phyloP scores from a whole-genome alignment of 805 yeast genomes.

The Metschnikowia vanudenii region DNA sequence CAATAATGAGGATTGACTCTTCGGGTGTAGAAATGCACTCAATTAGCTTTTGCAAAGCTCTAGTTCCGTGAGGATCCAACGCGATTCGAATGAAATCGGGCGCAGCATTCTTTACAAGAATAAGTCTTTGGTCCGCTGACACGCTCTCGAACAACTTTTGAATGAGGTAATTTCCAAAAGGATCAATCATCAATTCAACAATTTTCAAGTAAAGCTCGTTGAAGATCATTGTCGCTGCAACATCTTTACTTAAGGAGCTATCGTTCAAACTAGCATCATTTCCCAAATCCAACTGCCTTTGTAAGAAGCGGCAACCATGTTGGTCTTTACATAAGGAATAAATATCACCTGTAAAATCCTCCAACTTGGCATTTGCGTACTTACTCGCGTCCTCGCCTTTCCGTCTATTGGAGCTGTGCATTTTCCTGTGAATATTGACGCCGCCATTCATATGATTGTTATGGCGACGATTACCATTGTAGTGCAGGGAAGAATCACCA shows the following conservation, averaged over 20 bases:
- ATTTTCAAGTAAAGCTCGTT: constrained; percentile 75
- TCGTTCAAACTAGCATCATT: constrained; percentile 27
- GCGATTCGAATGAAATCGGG: constrained; percentile 78
- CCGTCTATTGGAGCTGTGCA: constrained; percentile 32
- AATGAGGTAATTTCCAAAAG: constrained; percentile 94
- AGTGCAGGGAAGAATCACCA: constrained; percentile 6
- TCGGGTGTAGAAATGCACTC: constrained; percentile 73
- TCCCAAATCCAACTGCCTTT: constrained; percentile 73
- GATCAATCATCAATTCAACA: constrained; percentile 88
- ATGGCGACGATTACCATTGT: constrained; percentile 10
- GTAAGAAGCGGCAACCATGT: constrained; percentile 93
- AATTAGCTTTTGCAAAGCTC: constrained; percentile 89
- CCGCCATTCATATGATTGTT: constrained; percentile 20
- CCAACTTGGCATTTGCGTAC: constrained; percentile 63
- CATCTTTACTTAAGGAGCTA: constrained; percentile 25
- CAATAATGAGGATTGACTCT: constrained; percentile 65
- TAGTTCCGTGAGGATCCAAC: constrained; percentile 90
- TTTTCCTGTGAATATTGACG: constrained; percentile 45
- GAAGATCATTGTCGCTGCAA: constrained; percentile 73
- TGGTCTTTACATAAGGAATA: constrained; percentile 88
- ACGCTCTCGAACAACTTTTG: constrained; percentile 87
- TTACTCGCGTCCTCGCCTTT: constrained; percentile 69
- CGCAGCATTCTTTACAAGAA: constrained; percentile 67
- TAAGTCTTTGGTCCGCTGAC: constrained; percentile 63
- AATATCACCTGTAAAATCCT: constrained; percentile 70